Conservation (phyloP, 164 flowering plant species). For the Vitis labrusca region DNA sequence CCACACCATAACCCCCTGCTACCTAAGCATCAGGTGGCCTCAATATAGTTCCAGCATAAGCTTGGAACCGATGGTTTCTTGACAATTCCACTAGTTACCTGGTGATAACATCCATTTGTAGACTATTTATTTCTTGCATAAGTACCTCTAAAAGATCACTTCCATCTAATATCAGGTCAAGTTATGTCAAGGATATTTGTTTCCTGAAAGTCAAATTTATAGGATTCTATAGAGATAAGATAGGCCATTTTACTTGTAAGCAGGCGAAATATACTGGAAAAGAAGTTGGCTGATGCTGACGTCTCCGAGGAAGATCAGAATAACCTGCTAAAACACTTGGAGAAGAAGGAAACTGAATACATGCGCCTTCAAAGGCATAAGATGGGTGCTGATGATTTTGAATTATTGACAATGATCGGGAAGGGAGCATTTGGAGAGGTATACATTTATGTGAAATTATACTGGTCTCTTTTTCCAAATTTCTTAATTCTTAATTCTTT, state of each 20-base stretch:
- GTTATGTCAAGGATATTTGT: too few species aligned
- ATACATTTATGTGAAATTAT: background rate
- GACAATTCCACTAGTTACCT: too few species aligned
- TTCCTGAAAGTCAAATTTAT: too few species aligned
- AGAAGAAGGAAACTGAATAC: slow-evolving; percentile 77
- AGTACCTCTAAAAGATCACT: too few species aligned
- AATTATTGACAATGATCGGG: slow-evolving; percentile 73
- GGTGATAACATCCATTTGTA: too few species aligned
- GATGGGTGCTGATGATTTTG: slow-evolving; percentile 82
- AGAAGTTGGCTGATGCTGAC: slow-evolving; percentile 75
- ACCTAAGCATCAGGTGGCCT: too few species aligned
- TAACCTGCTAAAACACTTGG: slow-evolving; percentile 63
- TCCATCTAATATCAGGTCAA: too few species aligned
- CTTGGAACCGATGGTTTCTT: too few species aligned
- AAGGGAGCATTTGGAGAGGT: slow-evolving; percentile 91
- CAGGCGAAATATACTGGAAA: slow-evolving; percentile 58
- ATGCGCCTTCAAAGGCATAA: slow-evolving; percentile 83
- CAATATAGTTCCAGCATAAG: too few species aligned
- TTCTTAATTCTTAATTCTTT: background rate
- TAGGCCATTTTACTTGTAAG: background rate
- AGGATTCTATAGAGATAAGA: too few species aligned
- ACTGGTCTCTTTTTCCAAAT: background rate
- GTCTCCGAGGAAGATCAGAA: slow-evolving; percentile 80
- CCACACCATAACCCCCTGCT: too few species aligned
- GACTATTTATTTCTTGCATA: too few species aligned